Conservation (phyloP, 495 filamentous ascomycete species). For the Astrothelium macrocarpum region DNA sequence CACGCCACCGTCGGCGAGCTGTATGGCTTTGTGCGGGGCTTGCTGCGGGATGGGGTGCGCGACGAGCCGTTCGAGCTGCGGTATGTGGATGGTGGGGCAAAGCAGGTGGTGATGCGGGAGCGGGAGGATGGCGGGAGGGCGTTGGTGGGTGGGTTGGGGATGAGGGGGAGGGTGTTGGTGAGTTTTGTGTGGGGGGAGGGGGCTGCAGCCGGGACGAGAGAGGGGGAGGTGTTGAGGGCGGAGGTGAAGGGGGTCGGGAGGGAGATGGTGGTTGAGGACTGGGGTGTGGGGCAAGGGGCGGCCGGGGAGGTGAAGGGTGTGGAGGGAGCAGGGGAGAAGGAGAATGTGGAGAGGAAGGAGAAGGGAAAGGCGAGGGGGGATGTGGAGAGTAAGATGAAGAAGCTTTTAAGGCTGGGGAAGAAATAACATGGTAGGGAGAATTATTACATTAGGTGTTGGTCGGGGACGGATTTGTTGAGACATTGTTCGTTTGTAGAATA, state of each 20-base stretch:
- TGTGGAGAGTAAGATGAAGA: constrained; percentile 40
- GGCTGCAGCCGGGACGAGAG: constrained; percentile 39
- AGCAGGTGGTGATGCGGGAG: constrained; percentile 10
- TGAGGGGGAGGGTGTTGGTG: constrained; percentile 60
- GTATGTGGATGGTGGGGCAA: constrained; percentile 25
- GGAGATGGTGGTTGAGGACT: constrained; percentile 49
- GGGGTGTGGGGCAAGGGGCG: constrained; percentile 25
- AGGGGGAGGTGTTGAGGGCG: constrained; percentile 49
- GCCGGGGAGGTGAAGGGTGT: constrained; percentile 33
- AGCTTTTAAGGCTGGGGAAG: constrained; percentile 29
- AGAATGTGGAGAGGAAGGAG: constrained; percentile 32
- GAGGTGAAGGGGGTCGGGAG: constrained; percentile 58
- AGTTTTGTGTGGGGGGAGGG: constrained; percentile 67
- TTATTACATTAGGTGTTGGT: too few species aligned
- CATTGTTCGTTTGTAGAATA: too few species aligned
- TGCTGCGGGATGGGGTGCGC: constrained; percentile 36
- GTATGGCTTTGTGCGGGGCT: constrained; percentile 53
- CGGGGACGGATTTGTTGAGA: neutral
- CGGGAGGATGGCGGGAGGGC: constrained; percentile 37
- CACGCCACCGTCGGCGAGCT: constrained; percentile 53
- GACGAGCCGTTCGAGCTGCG: constrained; percentile 45
- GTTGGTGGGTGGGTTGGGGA: constrained; percentile 63
- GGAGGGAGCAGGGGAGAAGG: constrained; percentile 25
- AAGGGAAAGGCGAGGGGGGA: constrained; percentile 25
- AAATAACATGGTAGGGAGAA: constrained; percentile 16